Conservation (phyloP, 2,329 filamentous ascomycete genomes). For the Trichoderma koningii region DNA sequence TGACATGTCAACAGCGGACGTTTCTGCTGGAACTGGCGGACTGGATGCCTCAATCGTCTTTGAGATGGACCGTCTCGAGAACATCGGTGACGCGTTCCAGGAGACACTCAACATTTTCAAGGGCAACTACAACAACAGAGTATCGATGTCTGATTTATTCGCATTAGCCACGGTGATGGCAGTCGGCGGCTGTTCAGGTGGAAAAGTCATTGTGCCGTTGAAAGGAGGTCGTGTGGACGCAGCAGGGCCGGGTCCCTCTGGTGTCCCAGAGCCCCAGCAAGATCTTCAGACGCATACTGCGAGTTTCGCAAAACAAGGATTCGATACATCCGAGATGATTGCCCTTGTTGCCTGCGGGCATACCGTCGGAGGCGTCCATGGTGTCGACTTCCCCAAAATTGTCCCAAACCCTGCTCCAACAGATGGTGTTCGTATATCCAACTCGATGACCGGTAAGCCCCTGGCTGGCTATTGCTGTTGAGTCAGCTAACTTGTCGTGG, state of each 20-base stretch:
- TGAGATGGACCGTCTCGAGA: slow-evolving; percentile 11
- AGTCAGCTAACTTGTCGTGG: neutral
- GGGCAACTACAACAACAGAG: neutral
- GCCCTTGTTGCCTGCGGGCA: slow-evolving; percentile 11
- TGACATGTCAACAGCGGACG: slow-evolving; percentile 14
- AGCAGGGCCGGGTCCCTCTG: slow-evolving; percentile 1
- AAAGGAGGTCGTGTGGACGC: slow-evolving; percentile 11
- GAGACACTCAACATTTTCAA: neutral
- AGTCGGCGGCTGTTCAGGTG: neutral
- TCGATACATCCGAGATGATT: slow-evolving; percentile 16
- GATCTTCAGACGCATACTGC: slow-evolving; percentile 3
- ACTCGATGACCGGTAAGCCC: too few relatives aligned
- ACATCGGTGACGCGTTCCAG: neutral
- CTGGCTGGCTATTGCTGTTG: neutral
- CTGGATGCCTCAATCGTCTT: slow-evolving; percentile 14
- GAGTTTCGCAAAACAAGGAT: slow-evolving; percentile 6
- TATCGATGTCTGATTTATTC: slow-evolving; percentile 9
- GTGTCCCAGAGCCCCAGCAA: slow-evolving; percentile 11
- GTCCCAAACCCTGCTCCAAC: slow-evolving; percentile 4
- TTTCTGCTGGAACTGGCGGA: slow-evolving; percentile 1
- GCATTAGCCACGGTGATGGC: neutral
- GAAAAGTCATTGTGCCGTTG: slow-evolving; percentile 7
- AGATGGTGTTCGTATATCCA: neutral
- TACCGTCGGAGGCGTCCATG: slow-evolving; percentile 10
- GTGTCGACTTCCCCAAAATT: slow-evolving; percentile 18